Conservation (phyloP, 495 filamentous ascomycete species). For the Aspergillus incahuasiensis region DNA sequence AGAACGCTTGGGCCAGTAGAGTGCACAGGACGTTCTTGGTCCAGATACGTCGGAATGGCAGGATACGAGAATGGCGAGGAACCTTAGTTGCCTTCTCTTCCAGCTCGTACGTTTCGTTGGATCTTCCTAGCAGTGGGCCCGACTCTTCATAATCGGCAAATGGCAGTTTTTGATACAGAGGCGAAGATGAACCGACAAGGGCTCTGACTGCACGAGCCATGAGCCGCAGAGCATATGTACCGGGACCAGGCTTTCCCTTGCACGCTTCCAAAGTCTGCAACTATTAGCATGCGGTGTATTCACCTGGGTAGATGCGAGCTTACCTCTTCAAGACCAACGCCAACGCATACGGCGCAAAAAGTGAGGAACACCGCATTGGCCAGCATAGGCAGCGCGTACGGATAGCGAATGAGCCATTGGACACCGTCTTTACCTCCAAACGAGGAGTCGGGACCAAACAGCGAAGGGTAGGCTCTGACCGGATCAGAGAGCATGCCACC, state of each 20-base stretch:
- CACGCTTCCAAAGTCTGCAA: conserved; percentile 36
- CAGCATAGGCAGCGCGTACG: conserved; percentile 73
- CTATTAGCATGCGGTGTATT: not conserved
- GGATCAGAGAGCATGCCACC: conserved; percentile 74
- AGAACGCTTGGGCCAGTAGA: conserved; percentile 61
- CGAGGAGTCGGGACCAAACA: conserved; percentile 56
- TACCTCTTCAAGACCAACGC: conserved; percentile 68
- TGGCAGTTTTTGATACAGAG: conserved; percentile 32
- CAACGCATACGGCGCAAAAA: conserved; percentile 50
- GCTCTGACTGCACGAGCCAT: conserved; percentile 25
- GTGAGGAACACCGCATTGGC: conserved; percentile 64
- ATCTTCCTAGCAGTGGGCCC: conserved; percentile 27
- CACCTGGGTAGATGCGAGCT: not conserved
- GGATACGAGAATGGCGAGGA: conserved; percentile 24
- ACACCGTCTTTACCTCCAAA: conserved; percentile 52
- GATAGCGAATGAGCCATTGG: conserved; percentile 61
- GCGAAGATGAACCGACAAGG: conserved; percentile 32
- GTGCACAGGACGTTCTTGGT: conserved; percentile 71
- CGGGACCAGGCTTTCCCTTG: conserved; percentile 43
- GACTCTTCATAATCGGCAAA: conserved; percentile 38
- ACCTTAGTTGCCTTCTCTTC: conserved; percentile 35
- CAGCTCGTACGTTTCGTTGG: conserved; percentile 36
- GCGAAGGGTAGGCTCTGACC: conserved; percentile 59
- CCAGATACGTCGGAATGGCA: conserved; percentile 74
- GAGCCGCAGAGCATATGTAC: conserved; percentile 29